Base-by-base conservation (phyloP, 2,329 filamentous ascomycete species). In the Colletotrichum abscissum region DNA sequence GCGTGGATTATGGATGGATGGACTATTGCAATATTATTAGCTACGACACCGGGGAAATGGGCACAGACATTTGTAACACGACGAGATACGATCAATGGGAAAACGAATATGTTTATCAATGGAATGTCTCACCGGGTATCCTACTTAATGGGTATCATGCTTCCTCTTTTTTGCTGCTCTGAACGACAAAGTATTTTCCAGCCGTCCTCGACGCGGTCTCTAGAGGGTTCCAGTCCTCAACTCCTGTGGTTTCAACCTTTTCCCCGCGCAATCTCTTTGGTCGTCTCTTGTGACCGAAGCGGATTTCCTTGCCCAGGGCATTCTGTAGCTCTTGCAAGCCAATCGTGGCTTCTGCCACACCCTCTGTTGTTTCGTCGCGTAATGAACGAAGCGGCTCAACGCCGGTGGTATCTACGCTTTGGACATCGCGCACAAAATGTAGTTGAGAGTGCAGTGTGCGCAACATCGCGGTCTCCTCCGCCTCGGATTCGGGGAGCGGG, bases 381-480 rank as follows among this genome's bases (percentile, higher is more conserved):
- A 98, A 92, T 57, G 92, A 92, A 63, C 90, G 88, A 56, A 99
- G 84, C 0, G 97, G 95, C 69, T 91, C 87, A 0, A 98, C 86
- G 4, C 89, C 91, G 0, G 87, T 83, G 0, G 94, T 95, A 81
- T 97, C 89, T 62, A 98, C 92, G 57, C 88, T 86, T 79, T 97
- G 95, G 24, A 98, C 92, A 75, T 95, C 91, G 74, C 90, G 92
- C n/a, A 98, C 95, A 79, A 99, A 99, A 78, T 93, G 92, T 0
- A 99, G 89, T 80, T 99, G 97, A 38, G 93, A 91, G 65, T 92
- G 88, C 2, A 99, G 88, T 1, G 92, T 95, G 26, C 88, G 80
- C 4, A 97, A 88, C 90, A 98, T 94, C 30, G 87, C 83, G 0
- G 85, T 78, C 80, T 97, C 93, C 77, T 95, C 92, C 64, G 86